phyloP scores from a whole-genome alignment of 176 grass and related monocot genomes.

The Avena eriantha region DNA sequence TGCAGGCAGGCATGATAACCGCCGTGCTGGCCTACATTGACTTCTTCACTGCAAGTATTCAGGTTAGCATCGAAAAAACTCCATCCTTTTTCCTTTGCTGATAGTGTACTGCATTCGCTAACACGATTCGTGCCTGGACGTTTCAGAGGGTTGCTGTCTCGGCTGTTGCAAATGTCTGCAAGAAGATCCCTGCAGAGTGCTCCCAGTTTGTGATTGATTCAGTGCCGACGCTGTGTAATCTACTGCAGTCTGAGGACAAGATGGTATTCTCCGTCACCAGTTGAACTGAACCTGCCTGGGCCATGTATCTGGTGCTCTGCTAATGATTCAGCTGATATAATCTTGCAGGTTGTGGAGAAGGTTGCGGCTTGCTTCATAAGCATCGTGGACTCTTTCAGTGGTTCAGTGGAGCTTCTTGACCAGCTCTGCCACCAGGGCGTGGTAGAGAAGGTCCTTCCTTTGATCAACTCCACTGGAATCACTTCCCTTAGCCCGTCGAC shows the following conservation, averaged over 20 bases:
- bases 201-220: slow-evolving; percentile 77
- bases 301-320: slow-evolving; percentile 16
- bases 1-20: slow-evolving; percentile 75
- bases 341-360: slow-evolving; percentile 76
- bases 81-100: neutral
- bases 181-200: slow-evolving; percentile 65
- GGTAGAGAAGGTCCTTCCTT: slow-evolving; percentile 65
- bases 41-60: slow-evolving; percentile 85
- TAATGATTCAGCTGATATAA: slow-evolving; percentile 30
- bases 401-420: slow-evolving; percentile 75
- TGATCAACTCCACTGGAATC: slow-evolving; percentile 65
- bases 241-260: slow-evolving; percentile 77
- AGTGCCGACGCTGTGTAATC: slow-evolving; percentile 68
- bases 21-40: slow-evolving; percentile 76
- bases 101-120: slow-evolving; percentile 31
- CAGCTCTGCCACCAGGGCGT: slow-evolving; percentile 73
- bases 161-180: slow-evolving; percentile 79
- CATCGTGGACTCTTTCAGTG: slow-evolving; percentile 70
- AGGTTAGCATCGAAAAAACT: slow-evolving; percentile 50
- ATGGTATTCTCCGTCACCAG: slow-evolving; percentile 49
- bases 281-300: slow-evolving; percentile 3
- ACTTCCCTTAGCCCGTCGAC: slow-evolving; percentile 62
- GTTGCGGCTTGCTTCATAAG: slow-evolving; percentile 77
- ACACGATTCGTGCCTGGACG: slow-evolving; percentile 21
- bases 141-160: slow-evolving; percentile 83